Conservation (phyloP, 2,329 filamentous ascomycete species). For the Coleophoma cylindrospora region DNA sequence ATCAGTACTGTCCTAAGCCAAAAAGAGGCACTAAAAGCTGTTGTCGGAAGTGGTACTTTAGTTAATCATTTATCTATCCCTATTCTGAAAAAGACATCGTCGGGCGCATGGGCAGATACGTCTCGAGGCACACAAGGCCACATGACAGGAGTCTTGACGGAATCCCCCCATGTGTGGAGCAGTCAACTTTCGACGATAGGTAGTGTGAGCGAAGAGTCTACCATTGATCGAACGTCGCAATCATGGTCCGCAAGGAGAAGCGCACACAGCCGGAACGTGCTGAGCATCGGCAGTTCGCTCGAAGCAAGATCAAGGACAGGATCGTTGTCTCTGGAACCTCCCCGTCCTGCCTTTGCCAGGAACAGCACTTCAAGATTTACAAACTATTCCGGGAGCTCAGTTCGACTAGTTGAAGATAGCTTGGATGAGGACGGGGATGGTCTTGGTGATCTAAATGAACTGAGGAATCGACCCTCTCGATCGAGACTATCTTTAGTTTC, state of each 20-base stretch:
- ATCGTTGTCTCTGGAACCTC: constrained; percentile 41
- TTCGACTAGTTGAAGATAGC: constrained; percentile 43
- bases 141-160: constrained; percentile 35
- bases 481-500: constrained; percentile 47
- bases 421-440: constrained; percentile 62
- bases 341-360: constrained; percentile 36
- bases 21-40: constrained; percentile 21
- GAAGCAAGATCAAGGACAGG: constrained; percentile 10
- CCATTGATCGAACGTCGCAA: constrained; percentile 36
- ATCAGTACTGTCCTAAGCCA: constrained; percentile 45
- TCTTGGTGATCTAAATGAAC: constrained; percentile 51
- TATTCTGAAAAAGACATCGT: constrained; percentile 8
- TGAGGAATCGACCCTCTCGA: constrained; percentile 48
- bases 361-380: constrained; percentile 17
- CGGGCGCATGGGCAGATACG: constrained; percentile 28
- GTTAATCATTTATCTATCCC: constrained; percentile 15
- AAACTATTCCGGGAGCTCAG: constrained; percentile 12
- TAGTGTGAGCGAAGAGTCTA: constrained; percentile 54
- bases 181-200: constrained; percentile 59
- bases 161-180: constrained; percentile 55
- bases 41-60: constrained; percentile 21
- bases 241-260: constrained; percentile 39
- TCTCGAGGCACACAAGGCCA: constrained; percentile 16
- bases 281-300: constrained; percentile 50
- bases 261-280: constrained; percentile 45